Conservation (phyloP, 2,329 filamentous ascomycete genomes). For the Nemania diffusa region DNA sequence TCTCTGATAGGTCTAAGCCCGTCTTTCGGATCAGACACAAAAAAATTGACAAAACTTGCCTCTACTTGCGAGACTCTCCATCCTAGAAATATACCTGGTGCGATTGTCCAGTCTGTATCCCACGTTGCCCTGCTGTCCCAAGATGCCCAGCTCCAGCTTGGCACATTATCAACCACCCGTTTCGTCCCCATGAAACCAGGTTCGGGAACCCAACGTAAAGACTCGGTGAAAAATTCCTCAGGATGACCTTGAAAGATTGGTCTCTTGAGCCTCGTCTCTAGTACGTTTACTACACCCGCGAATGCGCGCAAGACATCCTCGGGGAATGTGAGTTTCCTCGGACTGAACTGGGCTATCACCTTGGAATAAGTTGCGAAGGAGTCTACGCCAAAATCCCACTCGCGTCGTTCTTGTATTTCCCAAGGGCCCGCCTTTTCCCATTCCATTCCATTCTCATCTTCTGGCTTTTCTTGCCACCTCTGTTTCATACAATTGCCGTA, state of each 20-base stretch:
- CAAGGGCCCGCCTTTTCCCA: background rate
- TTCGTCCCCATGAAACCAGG: constrained; percentile 14
- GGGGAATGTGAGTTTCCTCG: constrained; percentile 14
- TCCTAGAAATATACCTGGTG: background rate
- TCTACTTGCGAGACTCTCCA: background rate
- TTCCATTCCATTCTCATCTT: background rate
- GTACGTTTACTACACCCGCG: constrained; percentile 5
- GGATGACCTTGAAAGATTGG: constrained; percentile 18
- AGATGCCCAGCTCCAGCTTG: constrained; percentile 27
- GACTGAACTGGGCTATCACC: constrained; percentile 4
- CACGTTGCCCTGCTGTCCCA: constrained; percentile 22
- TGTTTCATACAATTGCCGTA: constrained; percentile 9
- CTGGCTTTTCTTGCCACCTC: constrained; percentile 6
- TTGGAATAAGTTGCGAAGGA: constrained; percentile 11
- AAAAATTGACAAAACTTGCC: constrained; percentile 10
- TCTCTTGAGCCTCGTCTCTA: constrained; percentile 2
- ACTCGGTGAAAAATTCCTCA: constrained; percentile 22
- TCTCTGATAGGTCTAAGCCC: constrained; percentile 8
- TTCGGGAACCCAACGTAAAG: constrained; percentile 19
- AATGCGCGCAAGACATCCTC: constrained; percentile 19
- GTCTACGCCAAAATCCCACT: background rate
- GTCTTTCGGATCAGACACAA: constrained; percentile 14
- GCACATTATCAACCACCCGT: constrained; percentile 4
- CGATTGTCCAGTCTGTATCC: constrained; percentile 12
- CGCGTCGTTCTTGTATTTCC: background rate